phyloP scores from a whole-genome alignment of 805 yeast genomes.

The Lipomyces japonicus region DNA sequence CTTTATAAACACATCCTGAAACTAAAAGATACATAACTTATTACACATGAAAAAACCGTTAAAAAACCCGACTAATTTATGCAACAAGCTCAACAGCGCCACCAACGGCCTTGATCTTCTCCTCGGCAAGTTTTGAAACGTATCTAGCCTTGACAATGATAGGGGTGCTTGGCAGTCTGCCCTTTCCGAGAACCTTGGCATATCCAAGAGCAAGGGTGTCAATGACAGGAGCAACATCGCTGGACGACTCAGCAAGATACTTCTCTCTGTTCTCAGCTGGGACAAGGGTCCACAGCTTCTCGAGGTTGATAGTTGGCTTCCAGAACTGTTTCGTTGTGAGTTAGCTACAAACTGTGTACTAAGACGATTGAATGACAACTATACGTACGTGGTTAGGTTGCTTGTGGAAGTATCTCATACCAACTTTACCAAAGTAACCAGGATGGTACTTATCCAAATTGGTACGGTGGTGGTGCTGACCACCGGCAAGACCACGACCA shows the following conservation, averaged over 20 bases:
- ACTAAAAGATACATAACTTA: too few species aligned
- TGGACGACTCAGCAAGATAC: conserved; percentile 76
- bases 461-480: conserved; percentile 99
- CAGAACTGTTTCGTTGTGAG: conserved; percentile 43
- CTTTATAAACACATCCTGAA: too few species aligned
- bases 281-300: conserved; percentile 96
- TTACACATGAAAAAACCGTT: too few species aligned
- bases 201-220: conserved; percentile 99
- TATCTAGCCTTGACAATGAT: conserved; percentile 99
- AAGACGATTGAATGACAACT: neutral
- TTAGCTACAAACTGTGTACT: neutral
- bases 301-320: conserved; percentile 97
- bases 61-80: conserved; percentile 48
- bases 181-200: conserved; percentile 99
- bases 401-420: conserved; percentile 72
- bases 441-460: conserved; percentile 99
- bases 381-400: conserved; percentile 32
- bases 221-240: conserved; percentile 95
- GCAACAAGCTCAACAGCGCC: conserved; percentile 99
- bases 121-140: conserved; percentile 98
- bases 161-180: conserved; percentile 96
- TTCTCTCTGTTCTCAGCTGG: conserved; percentile 92
- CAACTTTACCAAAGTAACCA: conserved; percentile 99
- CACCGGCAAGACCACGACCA: conserved; percentile 99
- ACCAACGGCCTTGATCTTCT: conserved; percentile 99